These are phyloP conservation scores for Lathyrus oleraceus DNA, from an alignment of 306 rosid species.

Conservation along the genomic window DNA sequence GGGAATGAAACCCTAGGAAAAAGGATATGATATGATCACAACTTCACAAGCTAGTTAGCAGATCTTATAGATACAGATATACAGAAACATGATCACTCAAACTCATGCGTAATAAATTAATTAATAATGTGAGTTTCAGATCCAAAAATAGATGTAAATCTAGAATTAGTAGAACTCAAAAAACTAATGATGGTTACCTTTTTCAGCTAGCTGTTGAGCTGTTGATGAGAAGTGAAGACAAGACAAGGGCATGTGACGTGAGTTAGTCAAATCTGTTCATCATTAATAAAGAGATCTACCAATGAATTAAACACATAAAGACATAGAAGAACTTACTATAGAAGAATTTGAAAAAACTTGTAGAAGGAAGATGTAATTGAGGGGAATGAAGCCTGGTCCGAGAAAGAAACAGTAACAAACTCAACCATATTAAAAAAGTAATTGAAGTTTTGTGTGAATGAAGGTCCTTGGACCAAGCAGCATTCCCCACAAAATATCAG, in stretches of 20 bases:
- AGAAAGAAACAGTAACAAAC: constrained; percentile 27
- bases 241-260: constrained; percentile 14
- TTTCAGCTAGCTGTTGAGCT: constrained; percentile 6
- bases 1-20: constrained; percentile 31
- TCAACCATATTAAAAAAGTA: background rate
- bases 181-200: constrained; percentile 43
- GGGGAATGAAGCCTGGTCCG: constrained; percentile 97
- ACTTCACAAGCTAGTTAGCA: background rate
- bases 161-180: constrained; percentile 7
- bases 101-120: background rate
- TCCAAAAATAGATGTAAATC: constrained; percentile 7
- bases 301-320: too few relatives aligned
- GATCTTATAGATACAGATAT: background rate
- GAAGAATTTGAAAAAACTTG: too few relatives aligned
- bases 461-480: constrained; percentile 57
- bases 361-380: constrained; percentile 52
- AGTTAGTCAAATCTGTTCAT: constrained; percentile 44
- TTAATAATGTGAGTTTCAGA: constrained; percentile 28
- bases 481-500: constrained; percentile 65
- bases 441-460: background rate
- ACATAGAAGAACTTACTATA: too few relatives aligned
- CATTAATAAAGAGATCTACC: constrained; percentile 39
- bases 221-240: constrained; percentile 35
- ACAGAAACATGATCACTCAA: background rate
- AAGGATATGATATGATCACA: background rate